A percentile compares a stretch with the other conserved stretches of the same genome.
Evolutionary conservation across 2,329 filamentous ascomycete genomes (phyloP).

Genomic region (Neofusicoccum laricinum): DNA sequence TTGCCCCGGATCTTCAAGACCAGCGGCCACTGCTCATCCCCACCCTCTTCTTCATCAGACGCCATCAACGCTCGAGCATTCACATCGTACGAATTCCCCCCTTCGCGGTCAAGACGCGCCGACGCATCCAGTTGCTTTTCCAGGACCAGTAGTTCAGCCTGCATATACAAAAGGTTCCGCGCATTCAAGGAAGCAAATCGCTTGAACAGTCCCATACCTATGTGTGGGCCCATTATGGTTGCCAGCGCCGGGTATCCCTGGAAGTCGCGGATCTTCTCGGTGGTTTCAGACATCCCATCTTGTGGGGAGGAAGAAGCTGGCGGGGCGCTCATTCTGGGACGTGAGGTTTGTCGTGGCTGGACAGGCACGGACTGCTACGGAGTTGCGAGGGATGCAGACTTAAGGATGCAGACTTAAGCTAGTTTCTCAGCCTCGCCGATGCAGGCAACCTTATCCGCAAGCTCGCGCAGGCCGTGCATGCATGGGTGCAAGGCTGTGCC

Average conservation of each 20-base stretch:
- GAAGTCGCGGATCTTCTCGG: background rate
- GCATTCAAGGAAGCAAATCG: background rate
- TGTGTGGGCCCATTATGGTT: background rate
- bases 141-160: background rate
- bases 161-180: background rate
- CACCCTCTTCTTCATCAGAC: background rate
- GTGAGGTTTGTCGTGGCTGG: too few species aligned
- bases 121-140: background rate
- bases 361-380: too few species aligned
- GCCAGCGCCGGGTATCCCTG: background rate
- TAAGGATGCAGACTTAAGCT: too few species aligned
- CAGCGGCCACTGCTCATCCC: background rate
- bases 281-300: too few species aligned
- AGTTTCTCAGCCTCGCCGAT: too few species aligned
- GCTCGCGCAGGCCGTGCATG: background rate
- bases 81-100: background rate
- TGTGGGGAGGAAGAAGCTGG: too few species aligned
- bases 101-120: background rate
- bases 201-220: background rate
- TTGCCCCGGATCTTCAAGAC: background rate
- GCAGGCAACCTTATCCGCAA: background rate
- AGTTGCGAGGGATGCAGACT: too few species aligned
- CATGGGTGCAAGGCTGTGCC: background rate
- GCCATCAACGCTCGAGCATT: background rate
- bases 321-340: too few species aligned